Evolutionary conservation across 345 rosid species (phyloP).

Genomic region (Brassica rapa): DNA sequence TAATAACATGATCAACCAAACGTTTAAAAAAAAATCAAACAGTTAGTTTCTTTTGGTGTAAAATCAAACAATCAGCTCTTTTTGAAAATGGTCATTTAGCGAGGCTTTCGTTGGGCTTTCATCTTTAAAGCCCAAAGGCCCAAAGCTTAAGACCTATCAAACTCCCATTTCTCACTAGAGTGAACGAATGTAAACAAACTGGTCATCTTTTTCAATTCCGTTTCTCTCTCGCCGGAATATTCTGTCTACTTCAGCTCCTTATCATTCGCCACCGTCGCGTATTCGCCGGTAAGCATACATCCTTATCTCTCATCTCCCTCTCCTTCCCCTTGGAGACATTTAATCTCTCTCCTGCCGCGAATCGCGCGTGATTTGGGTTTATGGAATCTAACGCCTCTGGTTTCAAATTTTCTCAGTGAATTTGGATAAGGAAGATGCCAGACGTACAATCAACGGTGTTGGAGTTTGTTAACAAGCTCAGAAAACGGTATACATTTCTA

Average conservation of each 20-base stretch:
- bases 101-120: background rate
- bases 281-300: conserved; percentile 28
- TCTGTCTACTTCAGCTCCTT: conserved; percentile 18
- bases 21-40: too few relatives aligned
- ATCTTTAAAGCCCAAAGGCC: background rate
- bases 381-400: conserved; percentile 12
- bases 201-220: conserved; percentile 19
- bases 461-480: conserved; percentile 82
- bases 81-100: background rate
- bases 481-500: conserved; percentile 59
- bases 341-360: background rate
- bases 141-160: conserved; percentile 6
- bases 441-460: conserved; percentile 74
- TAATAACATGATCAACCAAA: too few relatives aligned
- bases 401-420: conserved; percentile 20
- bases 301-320: background rate
- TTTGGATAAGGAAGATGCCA: conserved; percentile 59
- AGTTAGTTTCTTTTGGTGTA: too few relatives aligned
- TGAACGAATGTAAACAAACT: background rate
- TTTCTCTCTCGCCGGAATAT: conserved; percentile 38
- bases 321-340: background rate
- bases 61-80: too few relatives aligned
- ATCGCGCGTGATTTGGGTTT: conserved; percentile 30
- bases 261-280: conserved; percentile 30
- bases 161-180: conserved; percentile 2